Evolutionary conservation across 768 basidiomycete genomes (phyloP).

Genomic region (Mycena galopus): DNA sequence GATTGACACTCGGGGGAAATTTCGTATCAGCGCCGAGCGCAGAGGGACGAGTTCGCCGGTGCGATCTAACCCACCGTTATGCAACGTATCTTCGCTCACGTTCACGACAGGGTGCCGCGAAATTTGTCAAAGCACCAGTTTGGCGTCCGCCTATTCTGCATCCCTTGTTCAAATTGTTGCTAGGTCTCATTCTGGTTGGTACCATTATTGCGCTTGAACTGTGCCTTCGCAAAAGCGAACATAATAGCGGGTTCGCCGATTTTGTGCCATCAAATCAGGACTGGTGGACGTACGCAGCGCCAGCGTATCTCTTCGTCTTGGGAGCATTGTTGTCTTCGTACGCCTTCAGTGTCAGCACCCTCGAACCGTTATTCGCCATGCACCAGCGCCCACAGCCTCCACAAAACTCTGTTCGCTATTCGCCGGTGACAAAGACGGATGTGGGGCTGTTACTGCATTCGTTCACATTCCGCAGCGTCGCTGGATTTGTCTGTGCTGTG

Average conservation of each 20-base stretch:
- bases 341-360: conserved; percentile 16
- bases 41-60: background rate
- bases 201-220: conserved; percentile 7
- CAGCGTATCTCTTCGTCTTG: conserved; percentile 22
- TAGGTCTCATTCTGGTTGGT: background rate
- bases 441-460: conserved; percentile 8
- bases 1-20: background rate
- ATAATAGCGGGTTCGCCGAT: conserved; percentile 8
- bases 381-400: background rate
- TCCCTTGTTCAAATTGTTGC: background rate
- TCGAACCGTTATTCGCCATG: conserved; percentile 25
- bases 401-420: conserved; percentile 12
- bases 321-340: conserved; percentile 13
- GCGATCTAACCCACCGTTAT: background rate
- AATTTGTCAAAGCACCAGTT: background rate
- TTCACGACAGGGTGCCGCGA: background rate
- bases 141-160: conserved; percentile 13
- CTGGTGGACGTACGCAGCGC: conserved; percentile 17
- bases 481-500: conserved; percentile 14
- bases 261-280: background rate
- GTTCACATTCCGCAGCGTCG: conserved; percentile 3
- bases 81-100: background rate
- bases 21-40: background rate
- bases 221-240: background rate
- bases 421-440: background rate